Evolutionary conservation across 768 basidiomycete species (phyloP).

Genomic region (Leccinum barrowsii): DNA sequence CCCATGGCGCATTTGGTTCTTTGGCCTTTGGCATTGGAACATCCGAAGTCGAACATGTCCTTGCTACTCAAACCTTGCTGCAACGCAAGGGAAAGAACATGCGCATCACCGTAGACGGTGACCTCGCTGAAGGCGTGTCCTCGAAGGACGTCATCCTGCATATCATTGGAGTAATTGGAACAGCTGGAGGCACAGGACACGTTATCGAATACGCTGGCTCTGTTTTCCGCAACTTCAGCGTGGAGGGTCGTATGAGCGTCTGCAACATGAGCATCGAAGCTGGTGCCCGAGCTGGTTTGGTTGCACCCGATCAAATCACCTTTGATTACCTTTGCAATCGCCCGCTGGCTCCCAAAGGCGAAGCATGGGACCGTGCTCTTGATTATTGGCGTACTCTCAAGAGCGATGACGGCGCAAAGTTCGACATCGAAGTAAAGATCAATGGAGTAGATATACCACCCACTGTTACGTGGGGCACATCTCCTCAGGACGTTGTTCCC

Average conservation of each 20-base stretch:
- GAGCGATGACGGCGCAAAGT: constrained; percentile 79
- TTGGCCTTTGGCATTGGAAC: constrained; percentile 93
- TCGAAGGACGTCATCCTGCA: constrained; percentile 91
- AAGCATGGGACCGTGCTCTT: constrained; percentile 80
- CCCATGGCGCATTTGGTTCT: constrained; percentile 91
- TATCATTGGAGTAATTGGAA: constrained; percentile 88
- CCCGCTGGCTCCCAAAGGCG: constrained; percentile 78
- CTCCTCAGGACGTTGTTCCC: constrained; percentile 87
- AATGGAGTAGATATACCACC: constrained; percentile 83
- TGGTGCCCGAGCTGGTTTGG: constrained; percentile 90
- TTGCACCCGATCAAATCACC: constrained; percentile 85
- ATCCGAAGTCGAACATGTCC: constrained; percentile 91
- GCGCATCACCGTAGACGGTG: constrained; percentile 85
- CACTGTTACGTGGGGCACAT: constrained; percentile 91
- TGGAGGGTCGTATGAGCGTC: constrained; percentile 89
- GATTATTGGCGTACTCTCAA: constrained; percentile 82
- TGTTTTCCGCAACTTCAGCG: constrained; percentile 77
- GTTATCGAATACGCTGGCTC: constrained; percentile 93
- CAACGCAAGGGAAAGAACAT: constrained; percentile 91
- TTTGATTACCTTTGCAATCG: constrained; percentile 80
- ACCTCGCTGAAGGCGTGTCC: constrained; percentile 73
- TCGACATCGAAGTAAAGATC: constrained; percentile 79
- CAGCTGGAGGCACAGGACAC: constrained; percentile 87
- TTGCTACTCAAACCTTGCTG: constrained; percentile 85
- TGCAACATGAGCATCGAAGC: constrained; percentile 97